A percentile compares a stretch with the other conserved stretches of the same genome.
These are phyloP conservation scores for Giardia muris DNA, from an alignment of 208 protist genomes.

Conservation along the genomic window DNA sequence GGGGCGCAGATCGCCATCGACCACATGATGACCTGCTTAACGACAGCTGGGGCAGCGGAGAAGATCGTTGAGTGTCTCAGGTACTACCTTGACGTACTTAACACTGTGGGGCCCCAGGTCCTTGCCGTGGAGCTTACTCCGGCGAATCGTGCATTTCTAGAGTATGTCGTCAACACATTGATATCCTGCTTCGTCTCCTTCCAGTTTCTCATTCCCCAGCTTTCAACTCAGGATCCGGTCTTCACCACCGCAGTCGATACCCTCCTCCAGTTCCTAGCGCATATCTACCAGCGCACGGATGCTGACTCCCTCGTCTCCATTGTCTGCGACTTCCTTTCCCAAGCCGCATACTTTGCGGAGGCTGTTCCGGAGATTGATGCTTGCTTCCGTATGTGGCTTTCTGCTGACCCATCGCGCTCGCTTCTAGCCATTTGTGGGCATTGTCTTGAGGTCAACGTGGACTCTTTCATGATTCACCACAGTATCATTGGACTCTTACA, in stretches of 20 bases:
- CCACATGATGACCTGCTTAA: neutral
- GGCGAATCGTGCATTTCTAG: neutral
- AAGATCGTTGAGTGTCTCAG: neutral
- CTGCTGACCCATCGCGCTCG: neutral
- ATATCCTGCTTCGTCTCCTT: neutral
- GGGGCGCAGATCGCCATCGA: neutral
- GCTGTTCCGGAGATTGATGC: neutral
- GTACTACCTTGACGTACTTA: neutral
- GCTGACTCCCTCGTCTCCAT: neutral
- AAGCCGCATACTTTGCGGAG: neutral
- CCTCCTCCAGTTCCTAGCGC: neutral
- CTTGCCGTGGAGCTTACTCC: neutral
- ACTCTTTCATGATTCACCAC: neutral
- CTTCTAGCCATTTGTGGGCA: neutral
- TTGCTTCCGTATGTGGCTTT: neutral
- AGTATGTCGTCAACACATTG: neutral
- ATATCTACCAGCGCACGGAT: neutral
- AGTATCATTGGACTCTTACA: neutral
- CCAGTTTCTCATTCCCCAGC: neutral
- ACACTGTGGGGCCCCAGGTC: neutral
- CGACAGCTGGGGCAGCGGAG: neutral
- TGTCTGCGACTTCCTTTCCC: neutral
- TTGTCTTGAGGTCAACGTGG: neutral
- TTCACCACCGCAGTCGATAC: neutral
- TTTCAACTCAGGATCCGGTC: neutral